Conservation (phyloP, 345 rosid species). For the Combretum micranthum region DNA sequence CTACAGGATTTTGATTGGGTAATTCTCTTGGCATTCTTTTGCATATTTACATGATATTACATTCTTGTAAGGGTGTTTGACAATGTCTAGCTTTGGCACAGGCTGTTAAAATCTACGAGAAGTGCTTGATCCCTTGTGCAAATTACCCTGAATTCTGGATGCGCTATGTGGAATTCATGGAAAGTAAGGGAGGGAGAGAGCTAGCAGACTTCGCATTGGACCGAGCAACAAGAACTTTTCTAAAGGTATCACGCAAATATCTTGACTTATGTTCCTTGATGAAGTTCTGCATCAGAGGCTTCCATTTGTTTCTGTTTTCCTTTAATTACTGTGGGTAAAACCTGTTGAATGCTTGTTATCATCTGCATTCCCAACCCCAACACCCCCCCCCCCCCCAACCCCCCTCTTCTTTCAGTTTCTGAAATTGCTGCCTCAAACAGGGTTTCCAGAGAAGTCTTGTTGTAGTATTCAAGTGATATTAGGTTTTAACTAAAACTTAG, state of each 20-base stretch:
- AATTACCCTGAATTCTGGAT: slow-evolving; percentile 84
- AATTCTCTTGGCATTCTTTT: slow-evolving; percentile 16
- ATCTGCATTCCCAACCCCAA: no score
- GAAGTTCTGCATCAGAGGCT: no score
- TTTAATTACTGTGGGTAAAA: no score
- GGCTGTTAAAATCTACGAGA: slow-evolving; percentile 83
- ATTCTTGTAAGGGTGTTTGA: not conserved
- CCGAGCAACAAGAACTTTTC: slow-evolving; percentile 57
- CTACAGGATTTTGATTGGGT: slow-evolving; percentile 92
- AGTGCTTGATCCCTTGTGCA: slow-evolving; percentile 89
- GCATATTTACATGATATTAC: not conserved
- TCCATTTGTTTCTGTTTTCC: no score
- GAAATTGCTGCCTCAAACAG: no score
- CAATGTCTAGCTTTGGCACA: slow-evolving; percentile 3
- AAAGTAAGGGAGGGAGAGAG: slow-evolving; percentile 89
- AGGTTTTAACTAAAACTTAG: no score
- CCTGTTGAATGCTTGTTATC: no score
- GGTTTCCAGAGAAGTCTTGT: no score
- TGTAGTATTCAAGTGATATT: no score
- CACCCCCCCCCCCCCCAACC: no score
- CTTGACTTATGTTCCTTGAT: no score
- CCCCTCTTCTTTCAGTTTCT: no score
- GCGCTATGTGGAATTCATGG: slow-evolving; percentile 81
- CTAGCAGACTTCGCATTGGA: slow-evolving; percentile 71
- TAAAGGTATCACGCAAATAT: slow-evolving; percentile 41